These are phyloP conservation scores for Baeospora myosura DNA, from an alignment of 1,284 basidiomycete genomes.

Conservation along the genomic window DNA sequence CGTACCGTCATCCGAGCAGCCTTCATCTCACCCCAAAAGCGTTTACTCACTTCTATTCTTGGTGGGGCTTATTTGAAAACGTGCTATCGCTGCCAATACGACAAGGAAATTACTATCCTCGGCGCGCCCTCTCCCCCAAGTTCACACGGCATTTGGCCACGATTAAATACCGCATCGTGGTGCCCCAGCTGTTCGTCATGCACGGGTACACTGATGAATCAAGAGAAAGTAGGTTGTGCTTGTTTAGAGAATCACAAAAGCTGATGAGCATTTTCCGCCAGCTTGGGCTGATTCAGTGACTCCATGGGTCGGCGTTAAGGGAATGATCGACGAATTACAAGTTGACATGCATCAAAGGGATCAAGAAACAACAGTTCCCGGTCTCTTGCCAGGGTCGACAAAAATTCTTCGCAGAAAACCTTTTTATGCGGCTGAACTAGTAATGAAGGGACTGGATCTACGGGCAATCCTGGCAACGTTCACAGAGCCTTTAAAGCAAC, in stretches of 20 bases:
- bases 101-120: slow-evolving; percentile 77
- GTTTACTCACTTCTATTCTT: slow-evolving; percentile 88
- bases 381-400: slow-evolving; percentile 36
- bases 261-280: slow-evolving; percentile 16
- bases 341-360: slow-evolving; percentile 92
- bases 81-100: slow-evolving; percentile 80
- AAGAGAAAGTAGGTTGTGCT: slow-evolving; percentile 39
- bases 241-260: slow-evolving; percentile 6
- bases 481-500: slow-evolving; percentile 57
- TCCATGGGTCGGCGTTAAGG: slow-evolving; percentile 80
- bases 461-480: slow-evolving; percentile 79
- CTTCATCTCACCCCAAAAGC: slow-evolving; percentile 84
- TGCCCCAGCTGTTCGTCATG: slow-evolving; percentile 78
- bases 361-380: slow-evolving; percentile 63
- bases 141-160: slow-evolving; percentile 87
- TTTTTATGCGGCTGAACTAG: slow-evolving; percentile 89
- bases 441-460: slow-evolving; percentile 73
- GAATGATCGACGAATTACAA: slow-evolving; percentile 73
- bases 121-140: slow-evolving; percentile 76
- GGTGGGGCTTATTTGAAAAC: slow-evolving; percentile 85
- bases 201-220: slow-evolving; percentile 84
- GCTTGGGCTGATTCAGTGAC: slow-evolving; percentile 78
- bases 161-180: slow-evolving; percentile 83
- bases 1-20: slow-evolving; percentile 46
- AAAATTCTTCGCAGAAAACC: slow-evolving; percentile 74